Conservation (phyloP, 345 rosid genomes). For the Lumnitzera littorea region DNA sequence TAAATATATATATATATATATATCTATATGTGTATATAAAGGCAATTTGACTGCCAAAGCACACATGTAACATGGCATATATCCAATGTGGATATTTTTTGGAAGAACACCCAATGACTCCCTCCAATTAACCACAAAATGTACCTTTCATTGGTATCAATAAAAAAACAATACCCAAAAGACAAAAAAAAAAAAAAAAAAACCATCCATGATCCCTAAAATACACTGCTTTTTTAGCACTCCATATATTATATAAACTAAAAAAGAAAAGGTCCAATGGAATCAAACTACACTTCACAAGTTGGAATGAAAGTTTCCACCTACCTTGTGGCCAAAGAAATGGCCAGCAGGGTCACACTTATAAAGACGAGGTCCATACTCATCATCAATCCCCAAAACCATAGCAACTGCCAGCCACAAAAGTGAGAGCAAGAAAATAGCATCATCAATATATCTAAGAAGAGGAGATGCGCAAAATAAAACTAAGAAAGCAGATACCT, state of each 20-base stretch:
- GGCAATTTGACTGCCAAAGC: no score
- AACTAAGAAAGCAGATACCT: background rate
- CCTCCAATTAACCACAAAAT: no score
- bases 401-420: conserved; percentile 62
- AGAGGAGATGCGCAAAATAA: background rate
- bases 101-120: no score
- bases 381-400: conserved; percentile 96
- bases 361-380: conserved; percentile 83
- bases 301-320: background rate
- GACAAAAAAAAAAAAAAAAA: background rate
- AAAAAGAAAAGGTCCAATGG: no score
- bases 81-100: no score
- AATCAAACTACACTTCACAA: background rate
- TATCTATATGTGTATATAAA: no score
- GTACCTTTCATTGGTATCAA: no score
- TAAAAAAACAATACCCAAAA: no score
- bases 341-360: conserved; percentile 99
- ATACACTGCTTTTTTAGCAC: background rate
- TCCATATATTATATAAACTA: background rate
- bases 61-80: no score
- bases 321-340: conserved; percentile 96
- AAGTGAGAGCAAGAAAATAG: conserved; percentile 1
- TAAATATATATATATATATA: no score
- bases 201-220: background rate
- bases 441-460: background rate